phyloP scores from a whole-genome alignment of 2,329 filamentous ascomycete species.

The Aspergillus vadensis region DNA sequence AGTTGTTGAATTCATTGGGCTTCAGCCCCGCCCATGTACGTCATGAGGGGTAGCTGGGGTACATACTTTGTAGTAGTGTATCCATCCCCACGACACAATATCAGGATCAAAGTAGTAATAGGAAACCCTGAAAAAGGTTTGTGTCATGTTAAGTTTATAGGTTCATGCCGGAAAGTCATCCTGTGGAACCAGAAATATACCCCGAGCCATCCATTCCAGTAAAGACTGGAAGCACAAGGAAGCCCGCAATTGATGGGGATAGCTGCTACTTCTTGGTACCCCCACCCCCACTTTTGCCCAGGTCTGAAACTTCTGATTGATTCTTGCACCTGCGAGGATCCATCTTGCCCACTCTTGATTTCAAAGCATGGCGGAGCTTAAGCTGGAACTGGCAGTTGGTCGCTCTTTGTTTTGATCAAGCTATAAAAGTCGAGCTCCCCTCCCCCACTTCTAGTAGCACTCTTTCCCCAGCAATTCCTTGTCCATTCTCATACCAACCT shows the following conservation, averaged over 20 bases:
- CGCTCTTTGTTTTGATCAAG: conserved; percentile 1
- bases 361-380: conserved; percentile 25
- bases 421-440: neutral
- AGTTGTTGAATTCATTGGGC: neutral
- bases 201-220: neutral
- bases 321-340: neutral
- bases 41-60: neutral
- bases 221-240: neutral
- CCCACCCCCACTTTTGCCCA: conserved; percentile 15
- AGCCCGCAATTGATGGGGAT: neutral
- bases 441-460: neutral
- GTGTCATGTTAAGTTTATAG: neutral
- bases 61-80: no score
- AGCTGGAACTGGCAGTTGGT: conserved; percentile 3
- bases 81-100: no score
- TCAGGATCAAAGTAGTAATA: no score
- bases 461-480: neutral
- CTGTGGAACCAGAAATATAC: neutral
- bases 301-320: conserved; percentile 1
- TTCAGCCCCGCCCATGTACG: neutral
- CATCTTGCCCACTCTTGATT: conserved; percentile 25
- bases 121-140: neutral
- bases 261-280: neutral
- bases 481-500: neutral
- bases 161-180: neutral